Conservation (phyloP, 805 yeast species). For the Geotrichum ghanense region DNA sequence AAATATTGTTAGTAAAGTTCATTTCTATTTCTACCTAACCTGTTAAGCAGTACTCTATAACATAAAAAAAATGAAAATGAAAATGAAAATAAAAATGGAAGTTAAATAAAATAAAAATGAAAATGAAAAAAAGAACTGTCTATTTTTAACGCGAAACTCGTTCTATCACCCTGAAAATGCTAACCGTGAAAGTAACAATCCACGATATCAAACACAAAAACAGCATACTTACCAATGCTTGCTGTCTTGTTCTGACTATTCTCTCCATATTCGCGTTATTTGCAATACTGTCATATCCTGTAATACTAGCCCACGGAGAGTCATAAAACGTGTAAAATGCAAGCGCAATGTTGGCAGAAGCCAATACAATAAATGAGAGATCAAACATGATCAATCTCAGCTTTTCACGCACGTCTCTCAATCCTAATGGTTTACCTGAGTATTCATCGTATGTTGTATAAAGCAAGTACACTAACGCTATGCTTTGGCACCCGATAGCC, state of each 20-base stretch:
- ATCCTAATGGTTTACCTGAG: slow-evolving; percentile 82
- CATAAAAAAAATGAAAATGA: too few relatives aligned
- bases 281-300: too few relatives aligned
- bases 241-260: not conserved
- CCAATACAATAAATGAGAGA: slow-evolving; percentile 74
- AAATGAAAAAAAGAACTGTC: too few relatives aligned
- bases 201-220: slow-evolving; percentile 1
- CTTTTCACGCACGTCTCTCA: slow-evolving; percentile 76
- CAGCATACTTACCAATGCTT: not conserved
- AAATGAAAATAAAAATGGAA: too few relatives aligned
- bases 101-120: too few relatives aligned
- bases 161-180: not conserved
- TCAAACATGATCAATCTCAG: slow-evolving; percentile 74
- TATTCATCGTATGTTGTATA: slow-evolving; percentile 88
- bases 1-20: too few relatives aligned
- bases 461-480: slow-evolving; percentile 64
- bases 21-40: too few relatives aligned
- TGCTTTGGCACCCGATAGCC: slow-evolving; percentile 77
- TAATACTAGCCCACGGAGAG: slow-evolving; percentile 67
- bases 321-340: slow-evolving; percentile 79
- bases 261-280: too few relatives aligned
- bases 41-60: too few relatives aligned
- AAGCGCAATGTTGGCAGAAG: slow-evolving; percentile 80
- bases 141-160: not conserved
- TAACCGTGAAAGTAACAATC: slow-evolving; percentile 1